These are phyloP conservation scores for Aspergillus brasiliensis DNA, from an alignment of 2,329 filamentous ascomycete genomes.

Conservation along the genomic window DNA sequence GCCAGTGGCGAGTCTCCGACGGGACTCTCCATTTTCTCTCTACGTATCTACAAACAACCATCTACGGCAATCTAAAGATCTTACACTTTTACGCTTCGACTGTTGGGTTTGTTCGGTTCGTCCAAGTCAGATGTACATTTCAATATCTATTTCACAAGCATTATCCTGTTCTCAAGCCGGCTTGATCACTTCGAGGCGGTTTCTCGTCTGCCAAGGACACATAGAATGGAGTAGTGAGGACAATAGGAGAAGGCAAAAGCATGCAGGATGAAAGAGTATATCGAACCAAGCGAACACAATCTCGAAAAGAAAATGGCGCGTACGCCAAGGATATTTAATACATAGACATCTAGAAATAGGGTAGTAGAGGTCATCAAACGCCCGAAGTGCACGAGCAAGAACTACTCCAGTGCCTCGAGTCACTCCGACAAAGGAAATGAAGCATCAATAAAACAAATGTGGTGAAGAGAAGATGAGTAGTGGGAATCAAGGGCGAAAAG, in stretches of 20 bases:
- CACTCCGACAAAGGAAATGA: conserved; percentile 18
- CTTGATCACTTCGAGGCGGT: conserved; percentile 26
- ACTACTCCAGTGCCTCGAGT: conserved; percentile 9
- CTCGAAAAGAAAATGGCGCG: neutral
- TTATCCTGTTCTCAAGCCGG: conserved; percentile 28
- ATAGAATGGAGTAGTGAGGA: conserved; percentile 13
- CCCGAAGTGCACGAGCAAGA: conserved; percentile 14
- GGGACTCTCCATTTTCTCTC: too few relatives aligned
- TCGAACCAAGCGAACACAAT: conserved; percentile 11
- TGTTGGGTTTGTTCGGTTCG: neutral
- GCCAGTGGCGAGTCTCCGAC: neutral
- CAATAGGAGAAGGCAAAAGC: conserved; percentile 13
- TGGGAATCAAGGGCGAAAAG: neutral
- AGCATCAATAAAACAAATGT: conserved; percentile 2
- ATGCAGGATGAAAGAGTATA: conserved; percentile 11
- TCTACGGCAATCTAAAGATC: neutral
- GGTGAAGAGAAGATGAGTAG: neutral
- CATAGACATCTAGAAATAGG: conserved; percentile 15
- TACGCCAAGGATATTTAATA: conserved; percentile 3
- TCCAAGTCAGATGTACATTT: conserved; percentile 14
- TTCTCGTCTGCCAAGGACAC: conserved; percentile 14
- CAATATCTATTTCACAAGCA: conserved; percentile 25
- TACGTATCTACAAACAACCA: neutral
- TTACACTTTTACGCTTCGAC: neutral
- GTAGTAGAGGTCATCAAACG: conserved; percentile 15